phyloP scores from a whole-genome alignment of 352 stramenopile species.

The Peronospora destructor region DNA sequence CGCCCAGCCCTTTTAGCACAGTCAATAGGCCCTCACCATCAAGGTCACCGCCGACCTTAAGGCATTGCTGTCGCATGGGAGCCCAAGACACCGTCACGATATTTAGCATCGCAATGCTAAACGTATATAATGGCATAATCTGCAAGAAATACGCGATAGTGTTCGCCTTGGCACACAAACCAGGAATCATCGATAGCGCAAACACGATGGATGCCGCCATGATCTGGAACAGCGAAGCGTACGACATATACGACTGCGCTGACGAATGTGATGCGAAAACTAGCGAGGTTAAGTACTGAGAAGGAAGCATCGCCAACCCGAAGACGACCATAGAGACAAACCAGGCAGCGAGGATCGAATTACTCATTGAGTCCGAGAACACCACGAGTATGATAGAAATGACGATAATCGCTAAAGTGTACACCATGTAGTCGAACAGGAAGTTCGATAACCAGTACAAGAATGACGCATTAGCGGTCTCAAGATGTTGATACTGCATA shows the following conservation, averaged over 20 bases:
- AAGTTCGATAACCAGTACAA: slow-evolving; percentile 70
- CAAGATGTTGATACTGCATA: slow-evolving; percentile 64
- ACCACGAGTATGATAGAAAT: slow-evolving; percentile 34
- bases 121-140: slow-evolving; percentile 54
- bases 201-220: slow-evolving; percentile 44
- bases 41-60: slow-evolving; percentile 13
- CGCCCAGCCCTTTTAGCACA: slow-evolving; percentile 9
- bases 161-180: slow-evolving; percentile 41
- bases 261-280: slow-evolving; percentile 70
- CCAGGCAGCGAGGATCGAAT: slow-evolving; percentile 36
- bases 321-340: slow-evolving; percentile 33
- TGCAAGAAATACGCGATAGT: slow-evolving; percentile 42
- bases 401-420: slow-evolving; percentile 24
- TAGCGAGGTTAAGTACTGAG: slow-evolving; percentile 61
- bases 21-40: slow-evolving; percentile 19
- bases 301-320: slow-evolving; percentile 51
- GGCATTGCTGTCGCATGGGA: slow-evolving; percentile 38
- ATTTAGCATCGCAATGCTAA: slow-evolving; percentile 41
- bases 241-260: slow-evolving; percentile 74
- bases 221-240: slow-evolving; percentile 62
- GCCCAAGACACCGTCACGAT: slow-evolving; percentile 46
- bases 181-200: slow-evolving; percentile 40
- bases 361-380: slow-evolving; percentile 31
- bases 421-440: slow-evolving; percentile 54
- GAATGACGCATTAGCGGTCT: slow-evolving; percentile 34